phyloP scores from a whole-genome alignment of 2,329 filamentous ascomycete genomes.

The Tympanopsis confertula region DNA sequence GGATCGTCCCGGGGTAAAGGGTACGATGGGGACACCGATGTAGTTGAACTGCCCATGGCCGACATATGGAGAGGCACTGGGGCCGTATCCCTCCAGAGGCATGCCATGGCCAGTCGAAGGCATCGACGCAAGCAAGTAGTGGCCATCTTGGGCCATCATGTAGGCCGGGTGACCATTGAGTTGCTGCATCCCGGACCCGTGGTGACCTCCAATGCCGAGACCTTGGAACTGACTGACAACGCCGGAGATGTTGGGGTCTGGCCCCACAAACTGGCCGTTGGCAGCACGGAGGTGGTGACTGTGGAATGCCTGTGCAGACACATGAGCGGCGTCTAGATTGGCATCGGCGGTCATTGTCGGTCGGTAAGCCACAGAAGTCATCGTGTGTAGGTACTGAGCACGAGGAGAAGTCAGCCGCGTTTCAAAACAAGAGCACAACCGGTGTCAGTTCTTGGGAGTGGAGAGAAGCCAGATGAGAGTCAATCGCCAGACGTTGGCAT shows the following conservation, averaged over 20 bases:
- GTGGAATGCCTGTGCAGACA: neutral
- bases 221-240: constrained; percentile 17
- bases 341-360: neutral
- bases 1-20: constrained; percentile 39
- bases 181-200: neutral
- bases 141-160: constrained; percentile 17
- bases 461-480: no score
- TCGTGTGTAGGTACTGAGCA: no score
- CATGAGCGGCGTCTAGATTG: neutral
- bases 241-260: constrained; percentile 5
- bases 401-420: no score
- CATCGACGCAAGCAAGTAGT: constrained; percentile 11
- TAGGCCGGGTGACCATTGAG: constrained; percentile 11
- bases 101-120: constrained; percentile 11
- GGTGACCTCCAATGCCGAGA: constrained; percentile 16
- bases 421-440: no score
- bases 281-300: neutral
- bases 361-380: neutral
- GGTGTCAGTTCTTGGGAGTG: no score
- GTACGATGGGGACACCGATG: constrained; percentile 27
- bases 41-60: constrained; percentile 8
- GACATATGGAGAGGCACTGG: neutral
- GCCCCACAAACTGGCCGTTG: neutral
- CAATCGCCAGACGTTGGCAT: no score
- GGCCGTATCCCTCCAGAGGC: constrained; percentile 6